Evolutionary conservation across 2,329 filamentous ascomycete species (phyloP).

Genomic region (Diplodia mutila): DNA sequence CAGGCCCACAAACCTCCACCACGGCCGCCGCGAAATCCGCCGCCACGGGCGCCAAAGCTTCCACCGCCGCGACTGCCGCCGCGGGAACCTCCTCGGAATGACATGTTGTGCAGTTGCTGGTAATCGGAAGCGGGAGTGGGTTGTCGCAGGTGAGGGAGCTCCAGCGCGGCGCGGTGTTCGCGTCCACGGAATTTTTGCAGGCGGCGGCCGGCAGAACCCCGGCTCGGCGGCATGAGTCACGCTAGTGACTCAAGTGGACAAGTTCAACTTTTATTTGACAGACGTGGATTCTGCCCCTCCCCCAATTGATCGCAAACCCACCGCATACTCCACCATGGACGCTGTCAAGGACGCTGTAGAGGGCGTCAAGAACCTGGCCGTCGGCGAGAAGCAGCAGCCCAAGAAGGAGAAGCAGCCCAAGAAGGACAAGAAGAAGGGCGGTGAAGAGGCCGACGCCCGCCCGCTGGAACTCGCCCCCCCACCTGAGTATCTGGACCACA

Average conservation of each 20-base stretch:
- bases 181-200: conserved; percentile 24
- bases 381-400: conserved; percentile 39
- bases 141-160: conserved; percentile 21
- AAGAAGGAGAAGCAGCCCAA: conserved; percentile 35
- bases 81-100: conserved; percentile 58
- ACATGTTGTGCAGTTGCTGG: conserved; percentile 54
- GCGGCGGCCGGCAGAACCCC: conserved; percentile 10
- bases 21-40: conserved; percentile 58
- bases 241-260: conserved; percentile 21
- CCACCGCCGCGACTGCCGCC: conserved; percentile 51
- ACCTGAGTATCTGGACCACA: conserved; percentile 79
- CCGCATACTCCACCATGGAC: conserved; percentile 48
- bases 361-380: conserved; percentile 63
- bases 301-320: conserved; percentile 21
- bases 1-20: conserved; percentile 45
- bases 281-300: conserved; percentile 26
- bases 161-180: conserved; percentile 17
- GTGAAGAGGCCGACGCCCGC: conserved; percentile 41
- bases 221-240: conserved; percentile 28
- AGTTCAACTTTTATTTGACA: conserved; percentile 20
- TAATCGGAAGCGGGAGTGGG: conserved; percentile 33
- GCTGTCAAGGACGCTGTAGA: conserved; percentile 57
- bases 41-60: conserved; percentile 45
- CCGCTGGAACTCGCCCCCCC: conserved; percentile 56
- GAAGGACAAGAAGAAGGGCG: conserved; percentile 49